Conservation (phyloP, 164 flowering plant species). For the Aristolochia fimbriata region DNA sequence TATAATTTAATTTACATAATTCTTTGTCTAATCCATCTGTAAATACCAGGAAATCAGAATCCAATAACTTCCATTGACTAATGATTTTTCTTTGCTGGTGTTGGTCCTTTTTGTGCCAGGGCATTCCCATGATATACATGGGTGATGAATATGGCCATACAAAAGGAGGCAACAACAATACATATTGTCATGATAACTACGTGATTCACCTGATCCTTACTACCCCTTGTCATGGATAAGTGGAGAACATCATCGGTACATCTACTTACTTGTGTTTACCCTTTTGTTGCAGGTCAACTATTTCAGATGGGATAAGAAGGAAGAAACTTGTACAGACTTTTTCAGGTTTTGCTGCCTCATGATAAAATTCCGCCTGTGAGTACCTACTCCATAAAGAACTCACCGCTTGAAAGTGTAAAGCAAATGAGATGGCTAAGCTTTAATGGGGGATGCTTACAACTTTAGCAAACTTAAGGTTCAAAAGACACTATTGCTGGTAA, state of each 20-base stretch:
- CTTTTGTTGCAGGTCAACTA: conserved; percentile 64
- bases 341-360: conserved; percentile 82
- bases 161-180: conserved; percentile 95
- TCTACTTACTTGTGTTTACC: background rate
- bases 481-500: no score
- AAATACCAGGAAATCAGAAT: no score
- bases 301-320: conserved; percentile 87
- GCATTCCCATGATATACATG: conserved; percentile 94
- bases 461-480: no score
- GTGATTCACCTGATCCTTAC: conserved; percentile 29
- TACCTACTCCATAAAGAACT: no score
- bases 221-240: no score
- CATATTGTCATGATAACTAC: conserved; percentile 90
- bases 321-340: conserved; percentile 61
- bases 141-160: conserved; percentile 98
- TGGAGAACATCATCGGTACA: background rate
- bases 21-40: background rate
- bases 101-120: conserved; percentile 36
- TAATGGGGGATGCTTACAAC: no score
- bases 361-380: conserved; percentile 68
- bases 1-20: background rate
- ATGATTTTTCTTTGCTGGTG: conserved; percentile 4
- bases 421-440: no score
- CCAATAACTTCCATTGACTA: background rate
- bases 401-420: no score